Evolutionary conservation across 1,284 basidiomycete genomes (phyloP), one percentile per base, ranked within the genome.

Genomic region (Puccinia novopanici): DNA sequence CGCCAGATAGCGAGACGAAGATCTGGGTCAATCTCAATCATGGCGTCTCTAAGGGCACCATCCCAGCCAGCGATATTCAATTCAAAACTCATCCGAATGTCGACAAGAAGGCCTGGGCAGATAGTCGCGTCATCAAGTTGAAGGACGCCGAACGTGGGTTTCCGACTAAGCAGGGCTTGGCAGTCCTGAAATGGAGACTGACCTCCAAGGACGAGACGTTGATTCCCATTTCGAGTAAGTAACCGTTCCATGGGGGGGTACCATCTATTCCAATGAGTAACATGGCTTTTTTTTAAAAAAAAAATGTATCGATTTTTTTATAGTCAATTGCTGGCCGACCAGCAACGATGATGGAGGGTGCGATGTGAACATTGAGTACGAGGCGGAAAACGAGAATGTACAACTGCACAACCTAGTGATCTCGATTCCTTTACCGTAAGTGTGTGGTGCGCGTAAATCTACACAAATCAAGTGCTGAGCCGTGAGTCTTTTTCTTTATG

Each of bases 71-170:
- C 78, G 91, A 89, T 70, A 87, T 98, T 52, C 94, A 95, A 86
- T 97, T 95, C 89, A 97, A 98, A 87, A 95, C 98, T 84, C 95
- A 98, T 84, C 95, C 96, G 9, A 92, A 97, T 82, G 92, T 97
- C 8, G 93, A 91, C 84, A 97, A 95, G 87, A 94, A 95, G 82
- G 88, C 88, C 0, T 90, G 91, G 72, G 81, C 84, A 63, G 90
- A 91, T 34, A 82, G 71, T n/a, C 90, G 92, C 68, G 87, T 92
- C 50, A 89, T 98, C 78, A 91, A 91, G 9, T 88, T 98, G 83
- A 95, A 95, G 86, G 95, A 98, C 85, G 85, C 92, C 0, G 89
- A 90, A 72, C 89, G 91, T 82, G 88, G 90, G 12, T 98, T 98
- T 90, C 96, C 94, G 0, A 91, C 98, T 76, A 91, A 91, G 40